Percentiles rank a stretch among this genome's conserved stretches.
phyloP scores from a whole-genome alignment of 1,284 basidiomycete genomes.

The Sphaerobolus stellatus region DNA sequence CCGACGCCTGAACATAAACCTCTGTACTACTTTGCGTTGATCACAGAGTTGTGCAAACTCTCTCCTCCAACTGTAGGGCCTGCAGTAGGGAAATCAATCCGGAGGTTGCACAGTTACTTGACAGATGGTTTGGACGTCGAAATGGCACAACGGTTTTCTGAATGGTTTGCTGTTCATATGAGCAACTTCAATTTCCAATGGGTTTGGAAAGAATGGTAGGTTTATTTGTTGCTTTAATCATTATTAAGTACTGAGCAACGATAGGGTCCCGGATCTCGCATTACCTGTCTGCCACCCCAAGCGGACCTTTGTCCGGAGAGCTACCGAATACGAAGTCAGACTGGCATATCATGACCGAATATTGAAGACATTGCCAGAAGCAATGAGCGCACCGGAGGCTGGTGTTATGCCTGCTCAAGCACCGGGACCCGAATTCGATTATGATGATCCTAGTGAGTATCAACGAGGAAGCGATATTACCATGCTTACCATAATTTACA shows the following conservation, averaged over 20 bases:
- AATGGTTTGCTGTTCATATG: constrained; percentile 97
- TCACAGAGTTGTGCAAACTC: constrained; percentile 92
- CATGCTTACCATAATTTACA: too few species aligned
- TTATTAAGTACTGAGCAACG: constrained; percentile 3
- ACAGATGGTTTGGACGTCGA: constrained; percentile 85
- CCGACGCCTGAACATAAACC: constrained; percentile 77
- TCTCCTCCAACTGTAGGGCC: constrained; percentile 92
- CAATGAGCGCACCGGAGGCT: constrained; percentile 68
- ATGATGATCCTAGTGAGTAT: constrained; percentile 69
- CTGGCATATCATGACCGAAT: constrained; percentile 94
- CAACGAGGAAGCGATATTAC: too few species aligned
- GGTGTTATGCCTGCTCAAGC: constrained; percentile 70
- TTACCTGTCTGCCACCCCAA: constrained; percentile 79
- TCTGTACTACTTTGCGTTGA: constrained; percentile 85
- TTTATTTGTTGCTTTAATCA: constrained; percentile 12
- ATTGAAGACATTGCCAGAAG: constrained; percentile 82
- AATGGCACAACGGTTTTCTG: constrained; percentile 75
- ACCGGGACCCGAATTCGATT: constrained; percentile 83
- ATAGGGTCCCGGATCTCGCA: constrained; percentile 82
- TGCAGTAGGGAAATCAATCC: constrained; percentile 92
- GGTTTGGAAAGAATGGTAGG: constrained; percentile 99
- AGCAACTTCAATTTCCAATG: constrained; percentile 98
- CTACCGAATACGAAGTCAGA: constrained; percentile 88
- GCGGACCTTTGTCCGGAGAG: constrained; percentile 83
- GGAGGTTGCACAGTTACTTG: constrained; percentile 79